Conservation (phyloP, 106 monocot species). For the Phalaenopsis aphrodite region DNA sequence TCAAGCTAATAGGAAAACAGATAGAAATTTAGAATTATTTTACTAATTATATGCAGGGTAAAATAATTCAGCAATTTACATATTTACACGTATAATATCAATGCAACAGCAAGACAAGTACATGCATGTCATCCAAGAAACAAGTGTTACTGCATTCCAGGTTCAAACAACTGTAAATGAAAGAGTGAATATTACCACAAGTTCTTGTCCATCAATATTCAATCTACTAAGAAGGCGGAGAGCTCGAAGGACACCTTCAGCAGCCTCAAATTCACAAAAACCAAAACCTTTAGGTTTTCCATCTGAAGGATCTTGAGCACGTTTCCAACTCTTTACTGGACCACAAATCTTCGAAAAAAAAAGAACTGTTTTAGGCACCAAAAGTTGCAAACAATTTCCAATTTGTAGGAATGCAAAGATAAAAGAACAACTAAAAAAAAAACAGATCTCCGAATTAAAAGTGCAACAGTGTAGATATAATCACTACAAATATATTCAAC, state of each 20-base stretch:
- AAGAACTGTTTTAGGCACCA: background rate
- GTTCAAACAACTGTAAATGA: background rate
- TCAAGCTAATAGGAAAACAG: background rate
- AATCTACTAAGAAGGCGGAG: conserved; percentile 74
- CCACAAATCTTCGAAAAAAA: conserved; percentile 68
- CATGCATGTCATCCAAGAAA: background rate
- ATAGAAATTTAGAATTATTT: background rate
- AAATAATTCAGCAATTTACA: background rate
- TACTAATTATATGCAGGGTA: background rate
- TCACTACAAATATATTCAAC: background rate
- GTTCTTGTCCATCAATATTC: conserved; percentile 88
- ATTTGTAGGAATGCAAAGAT: background rate
- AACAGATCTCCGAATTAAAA: background rate
- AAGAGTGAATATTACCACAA: conserved; percentile 50
- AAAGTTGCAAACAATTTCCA: background rate
- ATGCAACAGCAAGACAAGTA: background rate
- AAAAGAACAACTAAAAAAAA: background rate
- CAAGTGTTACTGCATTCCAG: background rate
- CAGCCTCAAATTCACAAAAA: conserved; percentile 97
- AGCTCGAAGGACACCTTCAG: conserved; percentile 91
- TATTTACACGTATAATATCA: background rate
- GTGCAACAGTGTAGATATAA: background rate
- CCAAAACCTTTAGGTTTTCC: conserved; percentile 83
- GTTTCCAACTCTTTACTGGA: conserved; percentile 97
- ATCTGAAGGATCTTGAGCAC: conserved; percentile 85